These are phyloP conservation scores for Epichloe bromicola DNA, from an alignment of 2,329 filamentous ascomycete species.

Conservation along the genomic window DNA sequence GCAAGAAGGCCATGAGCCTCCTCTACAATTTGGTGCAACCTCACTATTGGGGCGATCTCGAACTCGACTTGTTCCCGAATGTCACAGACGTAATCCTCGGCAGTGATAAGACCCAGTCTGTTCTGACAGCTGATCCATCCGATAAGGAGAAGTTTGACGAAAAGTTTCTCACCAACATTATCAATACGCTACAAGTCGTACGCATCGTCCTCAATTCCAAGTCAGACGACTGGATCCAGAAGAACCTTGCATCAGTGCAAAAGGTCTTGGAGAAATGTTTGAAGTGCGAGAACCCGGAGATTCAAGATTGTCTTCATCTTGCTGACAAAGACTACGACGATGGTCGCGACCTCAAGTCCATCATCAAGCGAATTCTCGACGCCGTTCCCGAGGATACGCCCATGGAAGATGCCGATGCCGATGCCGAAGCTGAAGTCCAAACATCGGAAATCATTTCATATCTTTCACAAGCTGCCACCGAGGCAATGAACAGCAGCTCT, in stretches of 20 bases:
- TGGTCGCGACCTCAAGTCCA: slow-evolving; percentile 57
- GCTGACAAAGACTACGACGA: slow-evolving; percentile 58
- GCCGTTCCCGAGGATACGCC: slow-evolving; percentile 66
- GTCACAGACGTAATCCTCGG: slow-evolving; percentile 76
- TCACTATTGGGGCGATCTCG: slow-evolving; percentile 81
- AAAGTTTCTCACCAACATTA: slow-evolving; percentile 72
- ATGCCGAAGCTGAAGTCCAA: slow-evolving; percentile 68
- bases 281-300: slow-evolving; percentile 76
- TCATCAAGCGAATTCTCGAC: slow-evolving; percentile 71
- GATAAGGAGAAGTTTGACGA: slow-evolving; percentile 67
- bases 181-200: slow-evolving; percentile 88
- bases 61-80: slow-evolving; percentile 82
- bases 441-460: slow-evolving; percentile 80
- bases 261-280: slow-evolving; percentile 83
- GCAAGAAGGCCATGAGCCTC: slow-evolving; percentile 71
- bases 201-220: slow-evolving; percentile 82
- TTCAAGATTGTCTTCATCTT: slow-evolving; percentile 83
- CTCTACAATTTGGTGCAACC: slow-evolving; percentile 76
- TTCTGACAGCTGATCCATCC: slow-evolving; percentile 43
- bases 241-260: slow-evolving; percentile 64
- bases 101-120: slow-evolving; percentile 58
- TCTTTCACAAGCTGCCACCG: slow-evolving; percentile 73
- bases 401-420: slow-evolving; percentile 67
- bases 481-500: slow-evolving; percentile 68
- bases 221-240: slow-evolving; percentile 78